Evolutionary conservation across 306 rosid genomes (phyloP), one percentile per base, ranked within the genome.

Genomic region (Ormosia semicastrata): DNA sequence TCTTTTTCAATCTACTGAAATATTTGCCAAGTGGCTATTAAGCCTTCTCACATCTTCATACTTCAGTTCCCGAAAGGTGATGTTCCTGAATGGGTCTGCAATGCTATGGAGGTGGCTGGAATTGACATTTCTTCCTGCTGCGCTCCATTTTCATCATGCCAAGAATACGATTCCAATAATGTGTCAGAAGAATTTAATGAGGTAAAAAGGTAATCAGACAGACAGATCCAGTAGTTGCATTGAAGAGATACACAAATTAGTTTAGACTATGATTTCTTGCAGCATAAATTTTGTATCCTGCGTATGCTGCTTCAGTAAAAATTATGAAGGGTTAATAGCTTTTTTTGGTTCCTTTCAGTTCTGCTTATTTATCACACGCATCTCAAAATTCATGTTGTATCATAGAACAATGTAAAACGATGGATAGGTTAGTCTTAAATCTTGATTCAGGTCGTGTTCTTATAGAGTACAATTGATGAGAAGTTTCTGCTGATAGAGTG

Each of bases 71-170:
- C 97, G 0, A 64, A 88, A 63, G 97, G 99, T 7, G 93, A 95
- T 82, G 91, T 93, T 75, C 97, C 96, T 1, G 95, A 93, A 83
- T 95, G 98, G 99, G 99, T 95, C 65, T 88, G 94, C 88, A 78
- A 93, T 81, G 99, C 98, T 57, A 95, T 95, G 98, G 98, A 95
- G 85, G 98, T 93, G 76, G 99, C 98, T 32, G 99, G 97, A 81
- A 88, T 96, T 24, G 91, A 96, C 76, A 92, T 93, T 76, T 91
- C 99, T 71, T 87, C 94, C 64, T 95, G 97, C 77, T 93, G 97
- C 73, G 81, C 91, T 80, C 82, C 89, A 18, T 71, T 72, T 58
- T 56, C 88, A 43, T 76, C 83, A 34, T 8, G 66, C 78, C 60
- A 81, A 82, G 85, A 84, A 53, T 63, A 58, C 43, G 68, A 56